phyloP scores from a whole-genome alignment of 495 filamentous ascomycete genomes.

The Chaetomium fimeti region DNA sequence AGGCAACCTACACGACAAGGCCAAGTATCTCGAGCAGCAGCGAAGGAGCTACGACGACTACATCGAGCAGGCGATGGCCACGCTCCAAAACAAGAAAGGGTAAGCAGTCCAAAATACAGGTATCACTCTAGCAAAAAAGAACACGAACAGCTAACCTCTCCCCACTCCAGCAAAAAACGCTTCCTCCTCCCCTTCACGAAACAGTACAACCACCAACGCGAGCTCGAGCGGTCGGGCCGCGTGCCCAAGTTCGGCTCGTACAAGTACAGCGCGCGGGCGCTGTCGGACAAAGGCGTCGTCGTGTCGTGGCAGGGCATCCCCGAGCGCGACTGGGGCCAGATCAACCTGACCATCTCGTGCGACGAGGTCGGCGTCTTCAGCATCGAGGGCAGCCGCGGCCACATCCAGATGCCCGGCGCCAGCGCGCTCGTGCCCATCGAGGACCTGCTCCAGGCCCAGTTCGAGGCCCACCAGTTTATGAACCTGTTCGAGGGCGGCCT shows the following conservation, averaged over 20 bases:
- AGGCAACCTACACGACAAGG: slow-evolving; percentile 82
- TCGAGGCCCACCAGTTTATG: slow-evolving; percentile 93
- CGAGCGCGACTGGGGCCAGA: slow-evolving; percentile 83
- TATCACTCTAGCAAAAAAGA: too few relatives aligned
- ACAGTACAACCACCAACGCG: slow-evolving; percentile 96
- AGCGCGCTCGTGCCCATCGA: slow-evolving; percentile 88
- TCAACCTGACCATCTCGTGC: slow-evolving; percentile 89
- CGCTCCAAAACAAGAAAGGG: slow-evolving; percentile 96
- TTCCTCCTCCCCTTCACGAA: slow-evolving; percentile 97
- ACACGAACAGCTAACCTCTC: too few relatives aligned
- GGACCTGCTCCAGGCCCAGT: slow-evolving; percentile 92
- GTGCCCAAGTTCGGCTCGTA: slow-evolving; percentile 96
- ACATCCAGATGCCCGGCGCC: slow-evolving; percentile 93
- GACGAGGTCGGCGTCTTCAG: slow-evolving; percentile 95
- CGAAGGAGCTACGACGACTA: slow-evolving; percentile 98
- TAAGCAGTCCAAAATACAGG: slow-evolving; percentile 31
- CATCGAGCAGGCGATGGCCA: slow-evolving; percentile 97
- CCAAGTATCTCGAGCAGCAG: slow-evolving; percentile 87
- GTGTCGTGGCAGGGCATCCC: slow-evolving; percentile 81
- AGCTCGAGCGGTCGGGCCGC: slow-evolving; percentile 84
- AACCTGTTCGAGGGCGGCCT: slow-evolving; percentile 86
- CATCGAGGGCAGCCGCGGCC: slow-evolving; percentile 85
- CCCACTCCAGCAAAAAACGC: slow-evolving; percentile 64
- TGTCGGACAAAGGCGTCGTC: slow-evolving; percentile 90
- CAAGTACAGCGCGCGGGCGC: slow-evolving; percentile 87